phyloP scores from a whole-genome alignment of 2,329 filamentous ascomycete genomes.

The Diplodia seriata region DNA sequence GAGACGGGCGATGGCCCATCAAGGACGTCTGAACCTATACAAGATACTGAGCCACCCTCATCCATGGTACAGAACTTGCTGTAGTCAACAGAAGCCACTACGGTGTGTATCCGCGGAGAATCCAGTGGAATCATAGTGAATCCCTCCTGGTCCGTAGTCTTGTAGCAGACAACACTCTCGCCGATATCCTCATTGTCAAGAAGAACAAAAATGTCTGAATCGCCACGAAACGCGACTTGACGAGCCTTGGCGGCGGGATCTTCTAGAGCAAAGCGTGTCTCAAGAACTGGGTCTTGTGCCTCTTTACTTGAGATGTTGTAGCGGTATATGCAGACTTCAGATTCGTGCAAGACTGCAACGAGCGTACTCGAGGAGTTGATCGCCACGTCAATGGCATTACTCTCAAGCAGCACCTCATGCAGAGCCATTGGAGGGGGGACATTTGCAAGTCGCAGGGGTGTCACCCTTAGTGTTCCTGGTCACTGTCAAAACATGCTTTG shows the following conservation, averaged over 20 bases:
- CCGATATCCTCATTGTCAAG: slow-evolving; percentile 45
- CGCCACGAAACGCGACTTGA: slow-evolving; percentile 57
- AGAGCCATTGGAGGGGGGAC: slow-evolving; percentile 93
- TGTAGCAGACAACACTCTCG: slow-evolving; percentile 14
- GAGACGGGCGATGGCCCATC: slow-evolving; percentile 1
- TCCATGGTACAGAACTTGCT: slow-evolving; percentile 9
- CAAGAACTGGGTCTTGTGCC: slow-evolving; percentile 45
- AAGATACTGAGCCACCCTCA: slow-evolving; percentile 11
- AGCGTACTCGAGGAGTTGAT: slow-evolving; percentile 58
- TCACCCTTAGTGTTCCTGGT: slow-evolving; percentile 73
- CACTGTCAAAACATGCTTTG: slow-evolving; percentile 34
- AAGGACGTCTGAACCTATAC: not conserved
- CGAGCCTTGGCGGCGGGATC: slow-evolving; percentile 42
- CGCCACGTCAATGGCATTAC: slow-evolving; percentile 74
- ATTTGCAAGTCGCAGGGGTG: slow-evolving; percentile 82
- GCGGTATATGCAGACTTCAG: slow-evolving; percentile 71
- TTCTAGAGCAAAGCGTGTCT: slow-evolving; percentile 35
- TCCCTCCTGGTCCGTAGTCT: slow-evolving; percentile 4
- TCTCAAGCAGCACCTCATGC: slow-evolving; percentile 70
- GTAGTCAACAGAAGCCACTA: slow-evolving; percentile 32
- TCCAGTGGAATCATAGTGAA: slow-evolving; percentile 13
- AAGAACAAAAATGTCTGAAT: slow-evolving; percentile 48
- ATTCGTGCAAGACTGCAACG: slow-evolving; percentile 75
- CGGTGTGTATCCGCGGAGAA: not conserved
- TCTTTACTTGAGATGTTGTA: slow-evolving; percentile 69